Conservation (phyloP, 495 filamentous ascomycete species). For the Xylaria intraflava region DNA sequence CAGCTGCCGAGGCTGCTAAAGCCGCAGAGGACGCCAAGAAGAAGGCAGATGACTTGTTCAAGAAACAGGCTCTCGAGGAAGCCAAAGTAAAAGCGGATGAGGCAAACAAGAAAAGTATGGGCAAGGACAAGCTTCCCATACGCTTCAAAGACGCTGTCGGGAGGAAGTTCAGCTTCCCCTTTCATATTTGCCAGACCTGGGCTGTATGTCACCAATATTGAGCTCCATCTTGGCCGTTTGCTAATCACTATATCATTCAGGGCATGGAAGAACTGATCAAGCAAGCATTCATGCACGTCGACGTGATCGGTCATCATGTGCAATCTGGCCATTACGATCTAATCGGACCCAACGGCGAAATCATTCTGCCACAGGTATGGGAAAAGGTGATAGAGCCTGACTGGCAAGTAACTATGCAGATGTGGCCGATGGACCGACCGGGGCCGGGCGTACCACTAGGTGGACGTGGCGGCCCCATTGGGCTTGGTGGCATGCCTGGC, state of each 20-base stretch:
- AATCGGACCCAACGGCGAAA: constrained; percentile 74
- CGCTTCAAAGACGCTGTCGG: constrained; percentile 85
- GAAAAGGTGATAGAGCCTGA: constrained; percentile 79
- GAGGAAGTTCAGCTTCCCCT: constrained; percentile 81
- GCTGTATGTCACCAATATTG: constrained; percentile 47
- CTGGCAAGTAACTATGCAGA: constrained; percentile 90
- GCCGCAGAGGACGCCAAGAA: constrained; percentile 30
- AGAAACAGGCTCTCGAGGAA: constrained; percentile 40
- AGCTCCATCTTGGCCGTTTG: background rate
- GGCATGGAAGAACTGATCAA: constrained; percentile 83
- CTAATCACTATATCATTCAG: constrained; percentile 34
- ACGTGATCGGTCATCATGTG: constrained; percentile 74
- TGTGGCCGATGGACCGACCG: constrained; percentile 74
- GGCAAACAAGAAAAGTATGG: constrained; percentile 37
- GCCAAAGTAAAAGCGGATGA: constrained; percentile 46
- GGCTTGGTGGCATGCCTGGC: constrained; percentile 12
- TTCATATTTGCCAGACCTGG: constrained; percentile 73
- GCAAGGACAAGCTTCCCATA: constrained; percentile 49
- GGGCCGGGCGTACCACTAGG: constrained; percentile 9
- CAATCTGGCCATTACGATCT: constrained; percentile 82
- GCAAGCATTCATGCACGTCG: constrained; percentile 81
- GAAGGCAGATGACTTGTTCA: constrained; percentile 40
- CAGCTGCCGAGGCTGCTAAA: constrained; percentile 20
- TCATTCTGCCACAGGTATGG: constrained; percentile 83
- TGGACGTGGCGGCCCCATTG: constrained; percentile 1